Evolutionary conservation across 495 filamentous ascomycete species (phyloP).

Genomic region (Penicillium tannophilum): DNA sequence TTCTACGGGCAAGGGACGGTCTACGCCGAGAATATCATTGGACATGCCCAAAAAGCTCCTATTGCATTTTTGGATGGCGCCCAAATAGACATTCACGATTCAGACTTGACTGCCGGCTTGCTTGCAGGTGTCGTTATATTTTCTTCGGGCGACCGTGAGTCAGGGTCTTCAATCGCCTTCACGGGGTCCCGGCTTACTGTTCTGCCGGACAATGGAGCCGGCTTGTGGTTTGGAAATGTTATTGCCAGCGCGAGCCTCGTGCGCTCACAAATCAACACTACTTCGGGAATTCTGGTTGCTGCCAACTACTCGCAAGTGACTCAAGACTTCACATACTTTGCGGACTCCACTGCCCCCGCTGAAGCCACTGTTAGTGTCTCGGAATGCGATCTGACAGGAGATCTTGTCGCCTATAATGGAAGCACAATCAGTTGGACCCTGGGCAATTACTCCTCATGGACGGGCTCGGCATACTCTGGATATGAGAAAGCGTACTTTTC

Average conservation of each 20-base stretch:
- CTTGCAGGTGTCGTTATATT: slow-evolving; percentile 12
- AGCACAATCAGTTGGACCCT: slow-evolving; percentile 10
- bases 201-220: not conserved
- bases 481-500: slow-evolving; percentile 7
- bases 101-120: slow-evolving; percentile 8
- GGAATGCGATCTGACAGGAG: slow-evolving; percentile 5
- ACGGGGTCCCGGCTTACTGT: not conserved
- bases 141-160: not conserved
- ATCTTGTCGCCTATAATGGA: slow-evolving; percentile 15
- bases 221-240: slow-evolving; percentile 15
- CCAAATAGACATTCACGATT: slow-evolving; percentile 4
- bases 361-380: slow-evolving; percentile 6
- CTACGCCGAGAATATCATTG: slow-evolving; percentile 8
- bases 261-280: slow-evolving; percentile 4
- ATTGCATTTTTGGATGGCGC: slow-evolving; percentile 10
- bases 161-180: slow-evolving; percentile 3
- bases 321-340: slow-evolving; percentile 13
- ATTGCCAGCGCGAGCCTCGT: slow-evolving; percentile 8
- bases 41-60: slow-evolving; percentile 6
- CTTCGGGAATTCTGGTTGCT: slow-evolving; percentile 8
- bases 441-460: slow-evolving; percentile 10
- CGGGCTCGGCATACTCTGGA: slow-evolving; percentile 8
- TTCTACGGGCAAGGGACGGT: slow-evolving; percentile 13
- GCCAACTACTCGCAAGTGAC: slow-evolving; percentile 13
- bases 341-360: slow-evolving; percentile 7